Evolutionary conservation across 2,329 filamentous ascomycete genomes (phyloP).

Genomic region (Talaromyces islandicus): DNA sequence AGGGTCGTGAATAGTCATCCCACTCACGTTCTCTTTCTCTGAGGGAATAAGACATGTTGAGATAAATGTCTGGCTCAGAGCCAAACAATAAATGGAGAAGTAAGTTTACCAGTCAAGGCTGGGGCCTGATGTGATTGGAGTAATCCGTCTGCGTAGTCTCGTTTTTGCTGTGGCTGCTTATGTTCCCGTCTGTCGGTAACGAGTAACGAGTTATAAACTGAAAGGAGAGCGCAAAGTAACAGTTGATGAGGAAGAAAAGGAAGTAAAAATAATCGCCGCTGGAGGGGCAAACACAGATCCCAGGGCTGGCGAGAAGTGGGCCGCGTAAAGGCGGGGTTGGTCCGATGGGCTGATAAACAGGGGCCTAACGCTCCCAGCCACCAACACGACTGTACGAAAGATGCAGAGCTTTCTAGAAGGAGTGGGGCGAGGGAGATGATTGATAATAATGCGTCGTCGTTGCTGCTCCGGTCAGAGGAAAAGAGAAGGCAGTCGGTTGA

Average conservation of each 20-base stretch:
- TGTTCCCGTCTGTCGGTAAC: not conserved
- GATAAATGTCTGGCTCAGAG: not conserved
- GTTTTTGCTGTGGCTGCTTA: not conserved
- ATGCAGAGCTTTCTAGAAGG: not conserved
- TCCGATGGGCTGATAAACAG: not conserved
- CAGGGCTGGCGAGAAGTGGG: not conserved
- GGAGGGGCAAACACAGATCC: constrained; percentile 6
- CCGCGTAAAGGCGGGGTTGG: not conserved
- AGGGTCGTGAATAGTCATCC: constrained; percentile 35
- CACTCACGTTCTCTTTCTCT: constrained; percentile 37
- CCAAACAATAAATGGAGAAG: not conserved
- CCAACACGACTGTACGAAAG: not conserved
- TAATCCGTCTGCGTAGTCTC: not conserved
- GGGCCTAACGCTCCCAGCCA: not conserved
- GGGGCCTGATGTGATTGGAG: not conserved
- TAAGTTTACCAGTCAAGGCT: not conserved
- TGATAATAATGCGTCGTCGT: not conserved
- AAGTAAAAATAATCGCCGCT: not conserved
- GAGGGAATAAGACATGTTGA: constrained; percentile 32
- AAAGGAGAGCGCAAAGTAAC: not conserved
- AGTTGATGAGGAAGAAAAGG: not conserved
- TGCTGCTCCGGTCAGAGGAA: not conserved
- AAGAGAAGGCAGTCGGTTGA: not conserved
- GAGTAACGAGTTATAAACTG: not conserved
- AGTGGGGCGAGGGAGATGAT: not conserved